Evolutionary conservation across 306 rosid genomes (phyloP), one percentile per base, ranked within the genome.

Genomic region (Lathyrus tuberosus): DNA sequence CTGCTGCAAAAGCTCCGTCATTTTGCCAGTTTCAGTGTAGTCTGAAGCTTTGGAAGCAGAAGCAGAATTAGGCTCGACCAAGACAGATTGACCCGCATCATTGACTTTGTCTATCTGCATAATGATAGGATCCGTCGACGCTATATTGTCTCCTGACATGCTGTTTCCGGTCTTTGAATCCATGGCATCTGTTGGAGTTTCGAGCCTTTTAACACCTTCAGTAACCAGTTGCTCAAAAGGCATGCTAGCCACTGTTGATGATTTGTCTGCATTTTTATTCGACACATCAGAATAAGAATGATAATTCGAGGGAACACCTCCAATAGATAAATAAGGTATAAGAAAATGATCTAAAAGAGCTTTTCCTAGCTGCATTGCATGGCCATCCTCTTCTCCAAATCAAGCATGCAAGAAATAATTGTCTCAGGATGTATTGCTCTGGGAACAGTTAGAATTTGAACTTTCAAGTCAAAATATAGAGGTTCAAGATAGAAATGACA

Each of bases 1-100:
- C 97, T 94, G 96, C 75, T 94, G 96, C 75, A 87, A 81, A 24
- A 85, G 82, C 79, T 87, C 88, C 7, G 82, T 78, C 92, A 90
- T 82, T 83, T 78, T 83, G 31, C 83, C 85, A 65, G 82, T 83
- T 76, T 78, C 82, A 37, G 62, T 44, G 48, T 65, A 77, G 79
- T 81, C 82, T 17, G 62, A 41, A 46, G 87, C 74, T 60, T 71
- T 78, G 40, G 83, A 54, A 74, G 76, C 68, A 24, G 86, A 47
- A 51, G 40, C 14, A 0, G 78, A 28, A 30, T 75, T 78, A 76
- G 96, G 89, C 68, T 81, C 82, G 38, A 78, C 81, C 62, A 79
- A 80, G 8, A 84, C 67, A 47, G 96, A 74, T 72, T 71, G 88
- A 69, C 72, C 85, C 41, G 40, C 17, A 4, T 84, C 78, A 20